phyloP scores from a whole-genome alignment of 139 green algal genomes.

The Coccomyxa sp. region DNA sequence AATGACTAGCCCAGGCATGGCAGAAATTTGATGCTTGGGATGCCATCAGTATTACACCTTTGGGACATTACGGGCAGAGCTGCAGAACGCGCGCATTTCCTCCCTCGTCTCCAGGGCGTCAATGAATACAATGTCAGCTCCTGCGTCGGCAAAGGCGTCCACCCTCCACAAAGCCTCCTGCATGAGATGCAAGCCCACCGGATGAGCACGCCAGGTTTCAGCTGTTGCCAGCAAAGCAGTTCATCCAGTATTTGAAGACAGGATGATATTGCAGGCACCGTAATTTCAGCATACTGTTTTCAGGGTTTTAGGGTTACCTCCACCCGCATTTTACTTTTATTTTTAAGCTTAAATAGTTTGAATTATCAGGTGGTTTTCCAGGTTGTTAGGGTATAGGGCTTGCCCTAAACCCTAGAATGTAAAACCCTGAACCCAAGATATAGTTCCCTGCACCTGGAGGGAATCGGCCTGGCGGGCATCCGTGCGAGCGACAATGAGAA shows the following conservation, averaged over 20 bases:
- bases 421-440: no score
- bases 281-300: no score
- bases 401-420: no score
- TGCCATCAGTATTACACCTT: not conserved
- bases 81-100: slow-evolving; percentile 77
- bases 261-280: not conserved
- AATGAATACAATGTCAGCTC: slow-evolving; percentile 94
- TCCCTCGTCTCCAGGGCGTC: slow-evolving; percentile 80
- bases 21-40: not conserved
- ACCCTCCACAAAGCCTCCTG: slow-evolving; percentile 79
- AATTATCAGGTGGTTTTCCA: no score
- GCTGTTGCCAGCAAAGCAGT: no score
- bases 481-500: slow-evolving; percentile 85
- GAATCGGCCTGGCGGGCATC: slow-evolving; percentile 67
- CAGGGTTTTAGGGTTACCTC: no score
- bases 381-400: no score
- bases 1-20: no score
- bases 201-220: not conserved
- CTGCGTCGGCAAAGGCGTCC: slow-evolving; percentile 82
- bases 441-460: slow-evolving; percentile 10
- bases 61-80: not conserved
- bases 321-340: no score
- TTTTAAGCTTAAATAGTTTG: no score
- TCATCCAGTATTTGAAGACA: not conserved
- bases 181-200: slow-evolving; percentile 9